Evolutionary conservation across 2,329 filamentous ascomycete species (phyloP), one percentile per base, ranked within the genome.

Genomic region (Fusarium continuum): DNA sequence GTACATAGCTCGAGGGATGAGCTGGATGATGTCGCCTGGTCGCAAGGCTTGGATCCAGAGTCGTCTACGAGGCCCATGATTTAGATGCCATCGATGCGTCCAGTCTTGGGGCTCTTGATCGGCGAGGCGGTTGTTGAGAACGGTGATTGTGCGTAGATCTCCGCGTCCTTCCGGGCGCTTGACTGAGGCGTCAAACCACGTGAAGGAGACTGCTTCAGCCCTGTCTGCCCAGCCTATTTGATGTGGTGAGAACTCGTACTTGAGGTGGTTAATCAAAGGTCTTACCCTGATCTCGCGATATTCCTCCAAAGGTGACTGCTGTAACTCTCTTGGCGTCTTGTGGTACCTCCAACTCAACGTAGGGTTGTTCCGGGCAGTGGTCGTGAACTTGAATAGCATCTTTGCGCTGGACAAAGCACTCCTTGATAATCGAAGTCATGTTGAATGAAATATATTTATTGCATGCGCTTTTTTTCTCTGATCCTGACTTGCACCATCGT

Each of bases 171-270:
- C 60, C 0, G 64, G 55, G 0, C 64, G 59, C 1, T 57, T 54
- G 5, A 61, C 64, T 5, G 50, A 51, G 0, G 64, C 61, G 4
- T 67, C 64, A 5, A 66, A 67, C 64, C 64, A 67, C 1, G 64
- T 67, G 13, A 25, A 67, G 0, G 64, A 67, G 0, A 57, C 35
- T 4, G 26, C 35, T 19, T 57, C 53, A 7, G 55, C 36, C 11
- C 20, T 44, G 4, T 64, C 61, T 4, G 64, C 60, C 64, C 64
- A 67, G 2, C 64, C 64, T 67, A 13, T 17, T 3, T 1, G 2
- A 8, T 11, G 2, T 1, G 1, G 11, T 13, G 0, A 32, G 9
- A 10, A 0, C 7, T 8, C 28, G 4, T n/a, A n/a, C n/a, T 17
- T 2, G 8, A 13, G 16, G 8, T 19, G 6, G 8, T 3, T 16